Evolutionary conservation across 129 eudicot species (phyloP), one percentile per base, ranked within the genome.

Genomic region (Deinandra increscens): DNA sequence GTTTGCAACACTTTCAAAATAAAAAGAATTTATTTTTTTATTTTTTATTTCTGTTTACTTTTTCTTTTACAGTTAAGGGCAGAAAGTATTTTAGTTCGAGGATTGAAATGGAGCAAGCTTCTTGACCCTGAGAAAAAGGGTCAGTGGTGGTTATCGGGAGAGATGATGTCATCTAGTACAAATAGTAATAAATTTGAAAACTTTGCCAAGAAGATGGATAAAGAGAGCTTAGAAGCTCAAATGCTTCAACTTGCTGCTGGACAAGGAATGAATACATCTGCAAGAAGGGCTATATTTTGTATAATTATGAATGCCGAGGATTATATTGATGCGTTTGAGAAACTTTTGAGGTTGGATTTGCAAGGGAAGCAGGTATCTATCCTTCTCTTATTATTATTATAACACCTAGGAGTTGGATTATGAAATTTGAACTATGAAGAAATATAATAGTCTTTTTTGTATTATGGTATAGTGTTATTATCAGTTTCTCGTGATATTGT

Each of bases 301-400:
- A 84, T 93, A 29, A 83, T 93, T 66, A 89, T 89, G 95, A 89
- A 90, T 19, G 90, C 85, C 29, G 98, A 89, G 70, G 98, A 93
- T 69, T 93, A 89, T 34, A 46, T 83, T 1, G 97, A 89, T 51
- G 88, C 98, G 10, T 93, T 89, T 53, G 97, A 86, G 77, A 89
- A 87, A 80, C 90, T 93, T 29, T 71, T 89, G 39, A 80, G 97
- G 64, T 73, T 93, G 76, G 88, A 87, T 70, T 81, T 93, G 78
- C 88, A 82, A 20, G 98, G 97, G 49, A 93, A 93, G 64, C 98
- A 89, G 95, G 98, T 87, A 65, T 9, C 6, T 26, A 23, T 63
- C 54, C 42, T 19, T 3, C 4, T 71, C 9, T 63, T 33, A 14
- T 39, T n/a, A 18, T 34, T 44, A 23, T n/a, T n/a, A n/a, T 26